Conservation (phyloP, 768 basidiomycete genomes). For the Phanerochaete carnosa region DNA sequence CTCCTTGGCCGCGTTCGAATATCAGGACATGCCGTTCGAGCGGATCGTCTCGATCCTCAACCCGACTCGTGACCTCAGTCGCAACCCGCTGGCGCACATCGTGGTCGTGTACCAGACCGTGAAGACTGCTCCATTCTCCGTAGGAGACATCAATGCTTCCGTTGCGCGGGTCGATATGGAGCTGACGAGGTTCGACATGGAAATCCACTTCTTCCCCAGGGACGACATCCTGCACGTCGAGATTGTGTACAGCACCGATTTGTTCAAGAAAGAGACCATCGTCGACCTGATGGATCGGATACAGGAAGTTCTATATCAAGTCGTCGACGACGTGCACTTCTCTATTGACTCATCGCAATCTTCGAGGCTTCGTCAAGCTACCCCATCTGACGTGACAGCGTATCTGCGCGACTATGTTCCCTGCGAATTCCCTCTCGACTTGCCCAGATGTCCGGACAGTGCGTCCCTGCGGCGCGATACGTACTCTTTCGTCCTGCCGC, state of each 20-base stretch:
- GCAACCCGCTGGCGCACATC: neutral
- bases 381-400: neutral
- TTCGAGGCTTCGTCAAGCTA: neutral
- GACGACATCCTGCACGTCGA: neutral
- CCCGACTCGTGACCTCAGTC: neutral
- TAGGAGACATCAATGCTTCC: neutral
- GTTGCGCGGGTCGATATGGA: neutral
- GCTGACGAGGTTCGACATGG: neutral
- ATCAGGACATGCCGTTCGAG: slow-evolving; percentile 1
- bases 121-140: neutral
- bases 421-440: neutral
- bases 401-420: neutral
- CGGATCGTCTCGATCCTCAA: neutral
- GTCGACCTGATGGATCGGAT: neutral
- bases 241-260: neutral
- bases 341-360: neutral
- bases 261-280: neutral
- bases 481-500: neutral
- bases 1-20: neutral
- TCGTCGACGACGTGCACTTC: neutral
- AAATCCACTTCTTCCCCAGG: neutral
- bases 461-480: neutral
- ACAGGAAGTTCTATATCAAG: neutral
- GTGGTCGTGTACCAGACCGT: neutral
- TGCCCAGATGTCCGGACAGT: neutral